A percentile compares a stretch with the other conserved stretches of the same genome.
Conservation (phyloP, 2,329 filamentous ascomycete species). For the Sporothrix variecibatus region DNA sequence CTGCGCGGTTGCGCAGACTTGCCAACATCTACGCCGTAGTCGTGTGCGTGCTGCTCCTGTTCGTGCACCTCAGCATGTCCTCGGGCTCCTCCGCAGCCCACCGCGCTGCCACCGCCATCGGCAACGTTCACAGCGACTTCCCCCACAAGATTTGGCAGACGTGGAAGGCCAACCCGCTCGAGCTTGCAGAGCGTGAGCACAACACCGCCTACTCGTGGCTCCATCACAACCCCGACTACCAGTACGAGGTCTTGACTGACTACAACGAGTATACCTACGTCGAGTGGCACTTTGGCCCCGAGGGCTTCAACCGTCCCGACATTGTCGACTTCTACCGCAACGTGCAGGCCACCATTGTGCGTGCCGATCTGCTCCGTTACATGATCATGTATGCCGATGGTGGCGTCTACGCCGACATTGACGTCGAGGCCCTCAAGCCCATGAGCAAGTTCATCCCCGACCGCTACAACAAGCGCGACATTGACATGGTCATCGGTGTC, state of each 20-base stretch:
- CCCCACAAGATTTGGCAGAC: constrained; percentile 75
- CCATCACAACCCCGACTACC: constrained; percentile 63
- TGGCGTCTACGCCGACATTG: constrained; percentile 52
- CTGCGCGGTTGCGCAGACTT: constrained; percentile 27
- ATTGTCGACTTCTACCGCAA: constrained; percentile 62
- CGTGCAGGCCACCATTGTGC: constrained; percentile 65
- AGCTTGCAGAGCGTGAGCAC: constrained; percentile 65
- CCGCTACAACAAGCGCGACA: constrained; percentile 62
- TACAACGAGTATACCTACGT: constrained; percentile 68
- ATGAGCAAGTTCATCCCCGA: constrained; percentile 60
- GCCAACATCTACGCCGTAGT: constrained; percentile 28
- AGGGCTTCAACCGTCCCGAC: constrained; percentile 66
- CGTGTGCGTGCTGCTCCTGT: constrained; percentile 21
- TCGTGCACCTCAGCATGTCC: constrained; percentile 24
- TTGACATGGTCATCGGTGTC: constrained; percentile 69
- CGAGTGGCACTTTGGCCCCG: constrained; percentile 65
- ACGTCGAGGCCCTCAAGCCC: constrained; percentile 46
- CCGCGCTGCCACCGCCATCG: constrained; percentile 3
- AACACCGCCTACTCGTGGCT: constrained; percentile 65
- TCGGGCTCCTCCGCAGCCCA: background rate
- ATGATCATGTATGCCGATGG: constrained; percentile 68
- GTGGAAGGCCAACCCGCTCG: constrained; percentile 70
- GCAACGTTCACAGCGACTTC: constrained; percentile 43
- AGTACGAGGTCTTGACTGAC: constrained; percentile 71
- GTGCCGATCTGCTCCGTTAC: constrained; percentile 66